These are phyloP conservation scores for Colletotrichum brevisporum DNA, from an alignment of 2,329 filamentous ascomycete species.

Conservation along the genomic window DNA sequence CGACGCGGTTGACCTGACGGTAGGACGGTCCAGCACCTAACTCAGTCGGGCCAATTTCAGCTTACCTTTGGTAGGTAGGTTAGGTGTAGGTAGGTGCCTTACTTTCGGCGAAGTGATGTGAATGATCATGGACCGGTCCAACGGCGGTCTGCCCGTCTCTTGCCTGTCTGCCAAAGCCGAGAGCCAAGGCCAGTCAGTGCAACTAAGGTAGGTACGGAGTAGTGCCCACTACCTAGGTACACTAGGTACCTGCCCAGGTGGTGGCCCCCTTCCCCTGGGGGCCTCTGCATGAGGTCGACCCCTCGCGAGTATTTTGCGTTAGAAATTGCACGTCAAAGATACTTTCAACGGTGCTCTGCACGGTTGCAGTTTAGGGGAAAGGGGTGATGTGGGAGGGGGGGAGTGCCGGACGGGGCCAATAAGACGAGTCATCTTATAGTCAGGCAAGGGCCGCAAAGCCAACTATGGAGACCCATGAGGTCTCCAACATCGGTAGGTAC, in stretches of 20 bases:
- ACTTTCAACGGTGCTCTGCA: slow-evolving; percentile 38
- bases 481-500: no score
- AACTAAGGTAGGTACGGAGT: neutral
- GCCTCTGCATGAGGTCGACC: slow-evolving; percentile 26
- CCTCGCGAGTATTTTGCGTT: slow-evolving; percentile 25
- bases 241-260: no score
- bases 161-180: slow-evolving; percentile 5
- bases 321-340: slow-evolving; percentile 35
- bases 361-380: slow-evolving; percentile 31
- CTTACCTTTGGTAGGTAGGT: neutral
- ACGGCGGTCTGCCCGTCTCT: slow-evolving; percentile 4
- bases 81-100: neutral
- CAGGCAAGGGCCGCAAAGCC: neutral
- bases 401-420: slow-evolving; percentile 25
- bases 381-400: slow-evolving; percentile 1
- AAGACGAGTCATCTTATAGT: slow-evolving; percentile 32
- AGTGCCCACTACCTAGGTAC: neutral
- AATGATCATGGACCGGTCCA: slow-evolving; percentile 14
- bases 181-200: slow-evolving; percentile 10
- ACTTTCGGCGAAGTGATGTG: neutral
- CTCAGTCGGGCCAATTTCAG: neutral
- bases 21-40: slow-evolving; percentile 4
- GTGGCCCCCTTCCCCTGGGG: slow-evolving; percentile 5
- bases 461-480: neutral
- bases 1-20: slow-evolving; percentile 11